Conservation (phyloP, 2,329 filamentous ascomycete species). For the Colletotrichum agaves region DNA sequence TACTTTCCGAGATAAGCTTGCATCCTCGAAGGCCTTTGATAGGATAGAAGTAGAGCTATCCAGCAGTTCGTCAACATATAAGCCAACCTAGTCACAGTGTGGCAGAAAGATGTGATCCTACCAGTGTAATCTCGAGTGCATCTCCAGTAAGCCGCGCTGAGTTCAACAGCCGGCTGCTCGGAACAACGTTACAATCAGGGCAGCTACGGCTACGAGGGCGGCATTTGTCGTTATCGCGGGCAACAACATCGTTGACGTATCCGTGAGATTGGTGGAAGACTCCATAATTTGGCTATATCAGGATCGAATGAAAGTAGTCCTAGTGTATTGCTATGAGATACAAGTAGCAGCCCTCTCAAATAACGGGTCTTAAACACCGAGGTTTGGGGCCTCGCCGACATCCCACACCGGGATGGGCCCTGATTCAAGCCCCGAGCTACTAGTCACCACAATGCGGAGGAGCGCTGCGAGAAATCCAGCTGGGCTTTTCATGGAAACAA, state of each 20-base stretch:
- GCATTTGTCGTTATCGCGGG: not conserved
- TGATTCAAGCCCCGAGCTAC: not conserved
- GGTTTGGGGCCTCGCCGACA: not conserved
- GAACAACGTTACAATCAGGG: not conserved
- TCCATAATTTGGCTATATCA: not conserved
- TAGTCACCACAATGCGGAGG: not conserved
- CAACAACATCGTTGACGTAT: not conserved
- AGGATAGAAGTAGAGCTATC: slow-evolving; percentile 10
- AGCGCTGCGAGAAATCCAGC: not conserved
- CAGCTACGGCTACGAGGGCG: not conserved
- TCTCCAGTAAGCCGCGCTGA: not conserved
- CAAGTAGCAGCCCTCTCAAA: not conserved
- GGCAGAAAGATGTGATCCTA: not conserved
- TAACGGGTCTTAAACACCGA: not conserved
- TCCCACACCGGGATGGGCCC: not conserved
- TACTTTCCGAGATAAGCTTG: slow-evolving; percentile 3
- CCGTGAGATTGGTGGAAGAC: not conserved
- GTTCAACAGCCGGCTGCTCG: not conserved
- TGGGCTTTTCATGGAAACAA: slow-evolving; percentile 20
- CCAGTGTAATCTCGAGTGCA: slow-evolving; percentile 12
- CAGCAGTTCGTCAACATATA: not conserved
- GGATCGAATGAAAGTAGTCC: too few species aligned
- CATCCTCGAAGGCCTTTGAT: slow-evolving; percentile 10
- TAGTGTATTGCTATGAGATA: not conserved
- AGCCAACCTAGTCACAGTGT: too few species aligned